Base-by-base conservation (phyloP, 352 stramenopile genomes). In the Aphanomyces stellatus region DNA sequence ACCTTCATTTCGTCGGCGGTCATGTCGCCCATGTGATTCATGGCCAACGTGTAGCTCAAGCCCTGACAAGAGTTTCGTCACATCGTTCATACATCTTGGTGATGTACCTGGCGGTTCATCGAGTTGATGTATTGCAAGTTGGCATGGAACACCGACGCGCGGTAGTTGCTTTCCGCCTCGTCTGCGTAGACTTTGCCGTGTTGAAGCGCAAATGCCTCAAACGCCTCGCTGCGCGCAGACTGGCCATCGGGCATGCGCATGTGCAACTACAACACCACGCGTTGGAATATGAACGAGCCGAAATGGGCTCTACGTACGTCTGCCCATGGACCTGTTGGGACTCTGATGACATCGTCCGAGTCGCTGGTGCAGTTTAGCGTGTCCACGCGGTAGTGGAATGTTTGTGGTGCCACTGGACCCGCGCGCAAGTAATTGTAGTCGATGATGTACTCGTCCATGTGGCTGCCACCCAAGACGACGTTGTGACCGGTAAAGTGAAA, bases 361-460 rank as follows among this genome's bases (percentile, higher is more conserved):
- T 87, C 76, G 62, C 84, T 76, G 0, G 81, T 84, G 75, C 87
- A 96, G 71, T 93, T 92, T 83, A 94, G 93, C 27, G 77, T 78
- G 62, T 76, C 75, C 55, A 87, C 80, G 27, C 88, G 65, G 64
- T 84, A 79, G 30, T 67, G 76, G 41, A 93, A 93, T 19, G 93
- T 82, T 40, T 87, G 70, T 59, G 78, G 71, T 33, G 84, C 69
- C 30, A 92, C 72, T 11, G 84, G 77, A 0, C 83, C 85, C 57
- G 81, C 82, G 40, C 85, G 84, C 22, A 96, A 74, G 71, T 91
- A 93, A 59, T 92, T 74, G 74, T 96, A 96, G 69, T 96, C 86
- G 55, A 96, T 62, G 60, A 80, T 93, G 73, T 96, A 96, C 73
- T 96, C 86, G 63, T 96, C 88, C 62, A 94, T 90, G 73, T 96